phyloP scores from a whole-genome alignment of 495 filamentous ascomycete genomes.

The Podospora tetraspora region DNA sequence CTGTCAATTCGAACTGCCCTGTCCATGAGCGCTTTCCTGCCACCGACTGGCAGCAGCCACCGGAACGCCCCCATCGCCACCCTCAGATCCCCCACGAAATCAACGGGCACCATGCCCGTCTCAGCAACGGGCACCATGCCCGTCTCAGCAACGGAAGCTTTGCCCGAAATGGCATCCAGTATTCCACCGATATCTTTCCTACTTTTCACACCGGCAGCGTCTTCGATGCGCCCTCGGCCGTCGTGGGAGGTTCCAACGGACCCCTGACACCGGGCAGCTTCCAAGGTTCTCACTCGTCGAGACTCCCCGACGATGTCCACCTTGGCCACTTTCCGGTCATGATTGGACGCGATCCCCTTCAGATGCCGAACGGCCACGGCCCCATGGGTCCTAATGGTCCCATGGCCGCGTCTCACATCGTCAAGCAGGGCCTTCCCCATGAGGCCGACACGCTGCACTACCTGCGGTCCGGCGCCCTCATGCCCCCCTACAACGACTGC shows the following conservation, averaged over 20 bases:
- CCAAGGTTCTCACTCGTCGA: slow-evolving; percentile 48
- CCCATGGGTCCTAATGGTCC: neutral
- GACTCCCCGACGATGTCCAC: slow-evolving; percentile 18
- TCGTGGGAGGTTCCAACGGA: slow-evolving; percentile 34
- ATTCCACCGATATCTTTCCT: slow-evolving; percentile 48
- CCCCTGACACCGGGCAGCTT: slow-evolving; percentile 50
- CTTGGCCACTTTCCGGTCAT: neutral
- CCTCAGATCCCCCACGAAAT: slow-evolving; percentile 27
- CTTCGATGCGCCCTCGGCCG: slow-evolving; percentile 35
- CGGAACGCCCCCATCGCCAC: slow-evolving; percentile 26
- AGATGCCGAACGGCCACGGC: slow-evolving; percentile 17
- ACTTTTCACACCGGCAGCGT: slow-evolving; percentile 34
- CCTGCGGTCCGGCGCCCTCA: slow-evolving; percentile 34
- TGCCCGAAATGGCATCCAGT: slow-evolving; percentile 38
- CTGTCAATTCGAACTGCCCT: neutral
- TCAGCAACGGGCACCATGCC: slow-evolving; percentile 26
- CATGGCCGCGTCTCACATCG: neutral
- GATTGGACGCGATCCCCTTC: slow-evolving; percentile 25
- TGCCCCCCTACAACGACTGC: slow-evolving; percentile 43
- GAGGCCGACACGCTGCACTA: slow-evolving; percentile 35
- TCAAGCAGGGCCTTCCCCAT: slow-evolving; percentile 16
- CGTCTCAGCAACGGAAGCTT: slow-evolving; percentile 43
- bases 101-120: slow-evolving; percentile 21
- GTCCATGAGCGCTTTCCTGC: slow-evolving; percentile 7
- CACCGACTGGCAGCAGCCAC: slow-evolving; percentile 10